Evolutionary conservation across 148 eudicot genomes (phyloP).

Genomic region (Arctostaphylos glauca): DNA sequence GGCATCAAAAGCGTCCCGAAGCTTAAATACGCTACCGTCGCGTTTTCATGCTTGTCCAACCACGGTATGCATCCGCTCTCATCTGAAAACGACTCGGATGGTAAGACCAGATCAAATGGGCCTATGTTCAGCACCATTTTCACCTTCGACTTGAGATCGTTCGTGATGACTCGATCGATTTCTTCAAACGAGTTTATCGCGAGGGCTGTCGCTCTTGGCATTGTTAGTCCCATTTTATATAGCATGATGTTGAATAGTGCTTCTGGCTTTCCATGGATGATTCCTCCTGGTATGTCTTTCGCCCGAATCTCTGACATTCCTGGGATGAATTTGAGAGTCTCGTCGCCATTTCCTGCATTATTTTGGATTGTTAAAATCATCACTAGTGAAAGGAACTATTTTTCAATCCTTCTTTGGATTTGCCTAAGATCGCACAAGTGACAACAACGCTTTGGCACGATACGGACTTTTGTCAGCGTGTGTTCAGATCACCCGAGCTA

Average conservation of each 20-base stretch:
- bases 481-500: no score
- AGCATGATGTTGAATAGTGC: slow-evolving; percentile 25
- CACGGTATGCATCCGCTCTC: slow-evolving; percentile 44
- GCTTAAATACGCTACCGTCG: slow-evolving; percentile 52
- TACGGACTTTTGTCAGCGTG: no score
- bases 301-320: slow-evolving; percentile 35
- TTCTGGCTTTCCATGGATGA: slow-evolving; percentile 25
- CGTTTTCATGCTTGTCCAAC: slow-evolving; percentile 37
- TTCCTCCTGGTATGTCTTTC: slow-evolving; percentile 37
- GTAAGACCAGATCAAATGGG: slow-evolving; percentile 34
- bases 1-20: slow-evolving; percentile 49
- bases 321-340: slow-evolving; percentile 34
- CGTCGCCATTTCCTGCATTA: slow-evolving; percentile 25
- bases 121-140: slow-evolving; percentile 38
- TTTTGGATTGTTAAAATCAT: not conserved
- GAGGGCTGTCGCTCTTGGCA: slow-evolving; percentile 37
- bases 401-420: no score
- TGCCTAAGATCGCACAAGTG: no score
- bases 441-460: no score
- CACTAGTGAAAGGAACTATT: no score
- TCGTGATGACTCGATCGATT: slow-evolving; percentile 26
- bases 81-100: slow-evolving; percentile 17
- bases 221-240: slow-evolving; percentile 32
- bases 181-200: slow-evolving; percentile 48
- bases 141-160: slow-evolving; percentile 35